Evolutionary conservation across 331 rosid genomes (phyloP).

Genomic region (Erythrophleum ivorense): DNA sequence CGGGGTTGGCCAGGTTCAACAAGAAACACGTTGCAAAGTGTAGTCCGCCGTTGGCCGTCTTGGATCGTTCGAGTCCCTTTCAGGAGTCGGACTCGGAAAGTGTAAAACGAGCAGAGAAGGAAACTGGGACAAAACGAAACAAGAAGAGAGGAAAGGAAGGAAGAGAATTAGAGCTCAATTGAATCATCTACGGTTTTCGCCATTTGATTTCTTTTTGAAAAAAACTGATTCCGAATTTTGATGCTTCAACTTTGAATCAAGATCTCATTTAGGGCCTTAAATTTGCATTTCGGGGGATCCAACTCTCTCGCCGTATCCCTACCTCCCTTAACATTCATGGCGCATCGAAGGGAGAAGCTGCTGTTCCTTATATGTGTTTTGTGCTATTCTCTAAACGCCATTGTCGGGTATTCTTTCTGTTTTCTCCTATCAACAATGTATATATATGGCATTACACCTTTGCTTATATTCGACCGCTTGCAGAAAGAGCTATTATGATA

Average conservation of each 20-base stretch:
- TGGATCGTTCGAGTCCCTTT: neutral
- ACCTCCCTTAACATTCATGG: slow-evolving; percentile 50
- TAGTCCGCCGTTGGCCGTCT: neutral
- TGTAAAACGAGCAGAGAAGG: neutral
- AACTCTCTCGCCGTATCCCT: slow-evolving; percentile 10
- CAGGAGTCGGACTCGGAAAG: neutral
- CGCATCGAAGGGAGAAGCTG: slow-evolving; percentile 61
- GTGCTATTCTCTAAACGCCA: slow-evolving; percentile 62
- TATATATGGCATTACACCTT: neutral
- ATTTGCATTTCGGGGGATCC: slow-evolving; percentile 47
- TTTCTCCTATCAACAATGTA: neutral
- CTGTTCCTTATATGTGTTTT: slow-evolving; percentile 61
- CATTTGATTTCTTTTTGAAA: slow-evolving; percentile 6
- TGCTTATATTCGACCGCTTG: neutral
- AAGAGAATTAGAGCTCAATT: neutral
- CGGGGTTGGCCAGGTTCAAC: slow-evolving; percentile 45
- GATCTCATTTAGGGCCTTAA: slow-evolving; percentile 41
- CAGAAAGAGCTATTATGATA: slow-evolving; percentile 86
- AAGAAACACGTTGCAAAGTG: slow-evolving; percentile 50
- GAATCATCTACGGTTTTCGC: neutral
- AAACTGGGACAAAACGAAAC: no score
- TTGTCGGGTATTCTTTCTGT: slow-evolving; percentile 62
- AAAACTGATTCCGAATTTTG: slow-evolving; percentile 31
- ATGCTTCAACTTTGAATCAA: neutral
- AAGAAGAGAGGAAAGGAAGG: neutral